These are phyloP conservation scores for Trifolium fragiferum DNA, from an alignment of 306 rosid species.

Conservation along the genomic window DNA sequence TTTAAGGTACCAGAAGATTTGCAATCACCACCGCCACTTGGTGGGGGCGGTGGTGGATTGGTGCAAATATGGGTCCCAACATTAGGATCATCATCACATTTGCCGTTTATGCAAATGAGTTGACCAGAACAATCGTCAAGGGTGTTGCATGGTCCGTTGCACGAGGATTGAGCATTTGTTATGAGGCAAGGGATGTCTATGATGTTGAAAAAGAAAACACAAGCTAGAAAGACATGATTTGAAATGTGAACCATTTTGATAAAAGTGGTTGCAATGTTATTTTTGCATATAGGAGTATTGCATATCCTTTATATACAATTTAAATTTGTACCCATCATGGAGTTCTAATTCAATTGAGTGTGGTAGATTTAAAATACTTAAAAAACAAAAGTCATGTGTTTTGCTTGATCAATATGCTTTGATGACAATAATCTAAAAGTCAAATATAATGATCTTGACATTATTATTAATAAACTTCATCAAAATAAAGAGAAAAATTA, in stretches of 20 bases:
- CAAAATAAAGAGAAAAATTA: too few species aligned
- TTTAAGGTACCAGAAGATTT: neutral
- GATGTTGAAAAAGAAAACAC: neutral
- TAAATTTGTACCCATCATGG: neutral
- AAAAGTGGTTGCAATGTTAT: neutral
- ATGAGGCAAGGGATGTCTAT: constrained; percentile 1
- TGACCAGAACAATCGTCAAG: constrained; percentile 51
- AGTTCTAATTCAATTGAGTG: too few species aligned
- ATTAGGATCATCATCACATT: constrained; percentile 59
- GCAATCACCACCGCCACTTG: neutral
- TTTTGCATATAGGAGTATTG: neutral
- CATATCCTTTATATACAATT: neutral
- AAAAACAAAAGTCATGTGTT: too few species aligned
- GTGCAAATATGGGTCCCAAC: constrained; percentile 46
- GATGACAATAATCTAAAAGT: too few species aligned
- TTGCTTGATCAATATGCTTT: too few species aligned
- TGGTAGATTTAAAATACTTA: too few species aligned
- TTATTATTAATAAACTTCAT: too few species aligned
- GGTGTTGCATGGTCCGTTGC: constrained; percentile 51
- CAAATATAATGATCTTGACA: too few species aligned
- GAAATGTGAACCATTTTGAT: neutral
- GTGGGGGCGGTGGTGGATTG: neutral
- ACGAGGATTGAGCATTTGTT: constrained; percentile 44
- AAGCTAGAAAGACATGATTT: constrained; percentile 1
- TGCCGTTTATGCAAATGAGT: constrained; percentile 57